phyloP scores from a whole-genome alignment of 495 filamentous ascomycete species.

The Hypoxylon cercidicola region DNA sequence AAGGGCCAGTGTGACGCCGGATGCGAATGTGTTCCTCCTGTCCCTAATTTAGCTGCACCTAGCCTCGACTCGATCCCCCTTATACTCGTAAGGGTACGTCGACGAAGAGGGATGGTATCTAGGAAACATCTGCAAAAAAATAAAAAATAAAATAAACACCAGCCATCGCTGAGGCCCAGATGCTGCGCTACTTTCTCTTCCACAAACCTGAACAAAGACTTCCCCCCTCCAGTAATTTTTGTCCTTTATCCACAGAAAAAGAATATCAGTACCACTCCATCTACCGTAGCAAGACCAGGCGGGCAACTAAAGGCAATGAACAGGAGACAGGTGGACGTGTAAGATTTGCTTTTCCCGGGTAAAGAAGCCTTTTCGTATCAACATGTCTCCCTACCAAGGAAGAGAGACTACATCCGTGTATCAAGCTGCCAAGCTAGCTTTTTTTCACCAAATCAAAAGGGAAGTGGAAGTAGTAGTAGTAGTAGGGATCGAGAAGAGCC shows the following conservation, averaged over 20 bases:
- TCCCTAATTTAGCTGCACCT: constrained; percentile 36
- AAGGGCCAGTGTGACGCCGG: constrained; percentile 43
- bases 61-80: constrained; percentile 24
- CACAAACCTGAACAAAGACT: constrained; percentile 26
- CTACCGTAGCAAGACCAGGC: constrained; percentile 39
- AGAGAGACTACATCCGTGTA: constrained; percentile 36
- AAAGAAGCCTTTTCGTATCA: constrained; percentile 44
- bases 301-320: constrained; percentile 42
- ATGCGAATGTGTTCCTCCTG: constrained; percentile 43
- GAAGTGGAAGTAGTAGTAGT: constrained; percentile 22
- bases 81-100: constrained; percentile 11
- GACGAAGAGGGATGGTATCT: constrained; percentile 24
- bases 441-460: constrained; percentile 35
- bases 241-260: constrained; percentile 43
- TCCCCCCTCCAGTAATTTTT: constrained; percentile 29
- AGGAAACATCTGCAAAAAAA: constrained; percentile 26
- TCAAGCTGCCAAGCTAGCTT: constrained; percentile 33
- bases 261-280: constrained; percentile 41
- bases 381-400: constrained; percentile 36
- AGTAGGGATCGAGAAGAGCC: constrained; percentile 22
- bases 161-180: constrained; percentile 32
- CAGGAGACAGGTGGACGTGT: constrained; percentile 43
- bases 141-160: constrained; percentile 24
- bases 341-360: constrained; percentile 39
- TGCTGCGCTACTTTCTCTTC: constrained; percentile 23